Evolutionary conservation across 495 filamentous ascomycete species (phyloP).

Genomic region (Staphylotrichum tortipilum): DNA sequence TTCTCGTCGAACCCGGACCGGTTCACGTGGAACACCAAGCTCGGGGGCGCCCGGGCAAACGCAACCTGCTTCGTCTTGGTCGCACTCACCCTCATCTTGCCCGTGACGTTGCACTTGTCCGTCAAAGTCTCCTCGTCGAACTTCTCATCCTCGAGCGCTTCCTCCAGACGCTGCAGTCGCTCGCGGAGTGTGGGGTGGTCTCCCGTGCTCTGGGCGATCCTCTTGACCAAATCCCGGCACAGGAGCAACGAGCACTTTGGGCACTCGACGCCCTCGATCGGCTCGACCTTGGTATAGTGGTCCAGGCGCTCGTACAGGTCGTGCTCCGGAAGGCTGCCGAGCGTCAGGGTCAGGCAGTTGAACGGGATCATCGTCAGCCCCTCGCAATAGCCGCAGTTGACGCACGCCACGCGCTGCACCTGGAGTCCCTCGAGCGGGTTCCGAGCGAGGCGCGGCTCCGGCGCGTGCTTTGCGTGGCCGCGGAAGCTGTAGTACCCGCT

Average conservation of each 20-base stretch:
- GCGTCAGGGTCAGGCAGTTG: constrained; percentile 82
- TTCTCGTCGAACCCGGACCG: constrained; percentile 80
- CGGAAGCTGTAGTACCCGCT: constrained; percentile 39
- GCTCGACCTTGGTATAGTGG: constrained; percentile 74
- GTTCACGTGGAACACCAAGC: constrained; percentile 80
- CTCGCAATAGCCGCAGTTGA: constrained; percentile 75
- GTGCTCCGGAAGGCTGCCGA: constrained; percentile 50
- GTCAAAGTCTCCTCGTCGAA: constrained; percentile 67
- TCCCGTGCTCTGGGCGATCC: constrained; percentile 25
- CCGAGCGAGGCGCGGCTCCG: constrained; percentile 19
- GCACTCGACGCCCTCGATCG: constrained; percentile 83
- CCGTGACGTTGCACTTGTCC: constrained; percentile 62
- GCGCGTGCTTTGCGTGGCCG: constrained; percentile 14
- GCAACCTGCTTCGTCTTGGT: constrained; percentile 87
- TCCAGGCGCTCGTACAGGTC: constrained; percentile 71
- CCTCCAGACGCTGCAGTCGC: no score
- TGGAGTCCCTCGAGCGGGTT: constrained; percentile 78
- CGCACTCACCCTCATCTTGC: constrained; percentile 56
- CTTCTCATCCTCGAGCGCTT: constrained; percentile 57
- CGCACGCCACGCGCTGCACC: constrained; percentile 85
- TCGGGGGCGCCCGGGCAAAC: constrained; percentile 69
- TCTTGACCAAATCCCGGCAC: constrained; percentile 27
- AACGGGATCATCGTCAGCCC: constrained; percentile 83
- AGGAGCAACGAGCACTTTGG: constrained; percentile 75
- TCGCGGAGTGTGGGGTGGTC: constrained; percentile 25